A percentile compares a stretch with the other conserved stretches of the same genome.
These are phyloP conservation scores for Diphasiastrum complanatum DNA, from an alignment of 83 land plant genomes.

Conservation along the genomic window DNA sequence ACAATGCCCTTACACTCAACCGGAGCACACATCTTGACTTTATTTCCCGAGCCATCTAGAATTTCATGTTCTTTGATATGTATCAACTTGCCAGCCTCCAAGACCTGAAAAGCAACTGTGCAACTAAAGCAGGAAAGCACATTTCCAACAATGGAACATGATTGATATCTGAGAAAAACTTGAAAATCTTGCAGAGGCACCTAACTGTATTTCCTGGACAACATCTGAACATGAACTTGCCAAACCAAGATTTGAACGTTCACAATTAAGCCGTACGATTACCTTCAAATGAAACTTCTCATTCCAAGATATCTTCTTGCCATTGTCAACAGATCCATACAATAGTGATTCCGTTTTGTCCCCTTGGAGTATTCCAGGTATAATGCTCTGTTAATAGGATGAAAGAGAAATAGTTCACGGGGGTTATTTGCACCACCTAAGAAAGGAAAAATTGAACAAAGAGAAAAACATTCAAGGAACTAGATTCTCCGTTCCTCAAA, in stretches of 20 bases:
- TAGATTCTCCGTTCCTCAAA: neutral
- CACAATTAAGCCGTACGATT: neutral
- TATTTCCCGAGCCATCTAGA: conserved; percentile 76
- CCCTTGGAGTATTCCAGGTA: conserved; percentile 99
- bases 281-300: conserved; percentile 96
- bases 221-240: neutral
- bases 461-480: neutral
- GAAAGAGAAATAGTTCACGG: neutral
- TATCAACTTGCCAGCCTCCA: conserved; percentile 80
- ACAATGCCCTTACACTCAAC: conserved; percentile 99
- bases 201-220: too few species aligned
- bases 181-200: too few species aligned
- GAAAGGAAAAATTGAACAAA: too few species aligned
- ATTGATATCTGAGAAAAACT: too few species aligned
- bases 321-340: conserved; percentile 99
- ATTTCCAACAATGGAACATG: too few species aligned
- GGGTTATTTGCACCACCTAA: neutral
- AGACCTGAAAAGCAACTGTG: conserved; percentile 41
- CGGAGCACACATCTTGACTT: conserved; percentile 84
- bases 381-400: conserved; percentile 64
- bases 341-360: conserved; percentile 96
- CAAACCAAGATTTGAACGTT: neutral
- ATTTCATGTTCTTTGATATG: conserved; percentile 89
- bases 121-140: neutral
- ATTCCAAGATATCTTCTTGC: conserved; percentile 97